Evolutionary conservation across 352 stramenopile species (phyloP).

Genomic region (Thalassiosira livingstoniorum): DNA sequence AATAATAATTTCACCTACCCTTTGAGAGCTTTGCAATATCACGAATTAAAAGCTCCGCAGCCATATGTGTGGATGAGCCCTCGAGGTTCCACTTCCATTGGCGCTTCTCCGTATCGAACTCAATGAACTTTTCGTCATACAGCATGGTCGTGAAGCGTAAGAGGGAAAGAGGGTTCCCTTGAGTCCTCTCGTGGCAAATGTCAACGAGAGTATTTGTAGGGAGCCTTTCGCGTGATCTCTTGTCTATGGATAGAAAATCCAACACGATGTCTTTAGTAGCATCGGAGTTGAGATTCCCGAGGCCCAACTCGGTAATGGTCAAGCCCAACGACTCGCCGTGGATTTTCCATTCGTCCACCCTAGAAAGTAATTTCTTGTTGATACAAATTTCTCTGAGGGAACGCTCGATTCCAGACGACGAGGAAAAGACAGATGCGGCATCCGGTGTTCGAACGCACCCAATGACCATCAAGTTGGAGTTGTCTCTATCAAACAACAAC

Average conservation of each 20-base stretch:
- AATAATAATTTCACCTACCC: no score
- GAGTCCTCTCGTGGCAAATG: slow-evolving; percentile 9
- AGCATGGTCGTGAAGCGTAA: slow-evolving; percentile 21
- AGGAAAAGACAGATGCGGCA: no score
- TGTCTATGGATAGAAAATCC: slow-evolving; percentile 1
- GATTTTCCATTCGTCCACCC: slow-evolving; percentile 3
- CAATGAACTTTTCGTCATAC: slow-evolving; percentile 11
- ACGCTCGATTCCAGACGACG: no score
- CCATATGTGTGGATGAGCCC: slow-evolving; percentile 6
- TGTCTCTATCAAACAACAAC: slow-evolving; percentile 31
- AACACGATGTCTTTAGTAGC: slow-evolving; percentile 8
- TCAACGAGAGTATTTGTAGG: slow-evolving; percentile 15
- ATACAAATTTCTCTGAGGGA: slow-evolving; percentile 17
- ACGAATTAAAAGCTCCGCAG: slow-evolving; percentile 7
- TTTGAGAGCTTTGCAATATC: slow-evolving; percentile 23
- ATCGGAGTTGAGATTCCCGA: slow-evolving; percentile 15
- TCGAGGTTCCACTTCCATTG: slow-evolving; percentile 30
- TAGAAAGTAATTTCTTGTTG: slow-evolving; percentile 3
- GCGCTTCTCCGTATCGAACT: not conserved
- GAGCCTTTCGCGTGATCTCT: not conserved
- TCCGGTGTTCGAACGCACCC: not conserved
- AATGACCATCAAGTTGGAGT: slow-evolving; percentile 27
- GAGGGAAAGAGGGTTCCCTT: slow-evolving; percentile 31
- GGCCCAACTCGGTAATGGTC: slow-evolving; percentile 25
- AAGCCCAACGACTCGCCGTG: slow-evolving; percentile 10